Evolutionary conservation across 2,329 filamentous ascomycete species (phyloP), one percentile per base, ranked within the genome.

Genomic region (Alternaria hordeiaustralica): DNA sequence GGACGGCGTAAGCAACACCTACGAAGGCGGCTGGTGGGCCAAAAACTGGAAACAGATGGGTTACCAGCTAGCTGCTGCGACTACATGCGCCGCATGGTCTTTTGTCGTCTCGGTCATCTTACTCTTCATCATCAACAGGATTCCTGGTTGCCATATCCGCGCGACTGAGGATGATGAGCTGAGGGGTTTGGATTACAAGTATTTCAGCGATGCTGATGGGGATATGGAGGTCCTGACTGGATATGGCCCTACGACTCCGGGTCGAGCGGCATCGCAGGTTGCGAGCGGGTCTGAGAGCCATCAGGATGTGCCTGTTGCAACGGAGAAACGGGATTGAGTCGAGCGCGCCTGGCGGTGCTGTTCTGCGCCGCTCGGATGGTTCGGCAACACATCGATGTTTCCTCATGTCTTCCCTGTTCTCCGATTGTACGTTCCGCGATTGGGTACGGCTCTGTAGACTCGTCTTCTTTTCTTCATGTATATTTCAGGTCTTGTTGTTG

Each of bases 41-140:
- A 79, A 81, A 0, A 83, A 87, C 71, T 87, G 83, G 53, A 82
- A 83, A 41, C 87, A 89, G 74, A 79, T 89, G 44, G 87, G 85
- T 1, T 82, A 84, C 43, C 87, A 89, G 72, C 81, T 89, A 9
- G 87, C 86, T 0, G 87, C 85, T 50, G 86, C 86, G n/a, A 80
- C 81, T 1, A 85, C 86, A 0, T 87, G 87, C 63, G 85, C 86
- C 0, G 77, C 80, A 0, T 89, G 87, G 79, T 86, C 85, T 0
- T 88, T 89, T 65, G 70, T 82, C 25, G 79, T 88, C 9, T 86
- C 84, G 1, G 84, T 83, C 63, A 70, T 84, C 15, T 76, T 89
- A 23, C 81, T 88, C 1, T 85, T 87, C 61, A 75, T 87, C 64
- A 84, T 88, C 70, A 86, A 87, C 71, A 84, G 82, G 63, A 88